A percentile compares a stretch with the other conserved stretches of the same genome.
phyloP scores from a whole-genome alignment of 192 early-diverging fungal genomes.

The Mortierella claussenii region DNA sequence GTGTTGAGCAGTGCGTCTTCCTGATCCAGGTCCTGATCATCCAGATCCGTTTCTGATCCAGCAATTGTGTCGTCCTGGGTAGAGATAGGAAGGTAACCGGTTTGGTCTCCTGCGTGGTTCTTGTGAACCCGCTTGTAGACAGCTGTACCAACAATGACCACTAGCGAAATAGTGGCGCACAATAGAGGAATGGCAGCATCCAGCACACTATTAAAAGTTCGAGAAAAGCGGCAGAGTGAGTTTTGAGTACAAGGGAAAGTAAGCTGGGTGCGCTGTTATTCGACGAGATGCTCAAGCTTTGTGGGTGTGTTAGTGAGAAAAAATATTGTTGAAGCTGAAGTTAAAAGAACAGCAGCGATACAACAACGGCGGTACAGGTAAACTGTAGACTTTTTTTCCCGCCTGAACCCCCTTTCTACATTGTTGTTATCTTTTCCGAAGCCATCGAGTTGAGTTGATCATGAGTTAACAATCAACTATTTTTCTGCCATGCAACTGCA shows the following conservation, averaged over 20 bases:
- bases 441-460: too few species aligned
- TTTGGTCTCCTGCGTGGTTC: constrained; percentile 38
- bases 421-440: too few species aligned
- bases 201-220: constrained; percentile 21
- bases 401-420: too few species aligned
- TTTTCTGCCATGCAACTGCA: too few species aligned
- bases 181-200: constrained; percentile 38
- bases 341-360: neutral
- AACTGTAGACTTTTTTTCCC: too few species aligned
- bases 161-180: constrained; percentile 21
- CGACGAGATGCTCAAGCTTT: too few species aligned
- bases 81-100: constrained; percentile 38
- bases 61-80: constrained; percentile 22
- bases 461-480: too few species aligned
- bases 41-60: constrained; percentile 23
- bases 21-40: constrained; percentile 32
- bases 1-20: constrained; percentile 1
- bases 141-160: constrained; percentile 21
- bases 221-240: neutral
- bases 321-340: constrained; percentile 1
- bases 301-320: too few species aligned
- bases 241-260: neutral
- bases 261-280: too few species aligned
- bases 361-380: too few species aligned
- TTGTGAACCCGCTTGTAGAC: constrained; percentile 26